Conservation (phyloP, 2,329 filamentous ascomycete genomes). For the Sarocladium brachiariae region DNA sequence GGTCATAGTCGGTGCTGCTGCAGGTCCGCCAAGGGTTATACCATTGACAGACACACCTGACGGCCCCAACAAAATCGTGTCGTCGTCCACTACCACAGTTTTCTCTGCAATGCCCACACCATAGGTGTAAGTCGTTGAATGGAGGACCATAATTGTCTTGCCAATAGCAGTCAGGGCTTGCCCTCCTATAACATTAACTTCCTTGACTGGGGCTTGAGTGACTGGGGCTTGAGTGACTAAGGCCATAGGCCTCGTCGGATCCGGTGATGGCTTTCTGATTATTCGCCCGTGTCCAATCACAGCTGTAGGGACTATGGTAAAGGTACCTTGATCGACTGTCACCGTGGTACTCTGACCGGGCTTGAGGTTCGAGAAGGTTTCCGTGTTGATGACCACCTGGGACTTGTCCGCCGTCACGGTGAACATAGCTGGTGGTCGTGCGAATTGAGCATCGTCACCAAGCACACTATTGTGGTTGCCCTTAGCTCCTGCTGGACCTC, state of each 20-base stretch:
- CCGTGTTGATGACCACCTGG: constrained; percentile 39
- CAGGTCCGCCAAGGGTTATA: constrained; percentile 35
- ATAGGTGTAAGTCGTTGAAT: constrained; percentile 39
- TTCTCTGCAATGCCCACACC: constrained; percentile 25
- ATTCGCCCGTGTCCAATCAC: constrained; percentile 39
- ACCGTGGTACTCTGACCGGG: constrained; percentile 34
- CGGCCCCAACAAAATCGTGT: constrained; percentile 44
- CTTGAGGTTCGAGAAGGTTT: constrained; percentile 35
- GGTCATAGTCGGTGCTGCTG: constrained; percentile 28
- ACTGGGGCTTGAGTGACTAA: no score
- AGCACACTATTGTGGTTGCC: constrained; percentile 8
- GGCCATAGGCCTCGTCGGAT: background rate
- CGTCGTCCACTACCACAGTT: constrained; percentile 39
- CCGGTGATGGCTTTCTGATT: constrained; percentile 32
- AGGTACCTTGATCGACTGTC: constrained; percentile 33
- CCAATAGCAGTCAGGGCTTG: constrained; percentile 39
- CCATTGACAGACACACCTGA: constrained; percentile 33
- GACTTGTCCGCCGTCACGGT: constrained; percentile 37
- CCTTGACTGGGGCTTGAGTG: background rate
- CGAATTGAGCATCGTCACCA: background rate
- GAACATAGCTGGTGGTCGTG: constrained; percentile 19
- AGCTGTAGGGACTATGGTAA: constrained; percentile 40
- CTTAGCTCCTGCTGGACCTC: background rate
- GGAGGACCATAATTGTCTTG: constrained; percentile 31
- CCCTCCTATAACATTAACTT: constrained; percentile 36